These are phyloP conservation scores for Podaxis sp. DNA, from an alignment of 768 basidiomycete species.

Conservation along the genomic window DNA sequence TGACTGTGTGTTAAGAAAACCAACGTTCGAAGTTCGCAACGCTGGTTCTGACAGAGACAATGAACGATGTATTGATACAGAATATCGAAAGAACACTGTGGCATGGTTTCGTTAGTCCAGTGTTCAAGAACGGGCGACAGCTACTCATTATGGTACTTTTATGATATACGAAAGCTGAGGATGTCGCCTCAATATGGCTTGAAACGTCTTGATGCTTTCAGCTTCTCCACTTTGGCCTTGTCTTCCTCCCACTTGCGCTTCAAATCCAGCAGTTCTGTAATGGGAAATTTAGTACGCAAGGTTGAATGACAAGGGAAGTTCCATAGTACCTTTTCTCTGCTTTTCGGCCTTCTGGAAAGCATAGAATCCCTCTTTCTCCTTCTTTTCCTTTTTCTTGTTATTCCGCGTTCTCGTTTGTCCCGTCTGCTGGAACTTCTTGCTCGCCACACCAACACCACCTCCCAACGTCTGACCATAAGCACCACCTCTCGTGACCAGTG, in stretches of 20 bases:
- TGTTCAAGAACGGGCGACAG: neutral
- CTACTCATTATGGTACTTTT: neutral
- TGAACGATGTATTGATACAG: neutral
- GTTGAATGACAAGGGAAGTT: constrained; percentile 12
- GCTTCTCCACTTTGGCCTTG: constrained; percentile 79
- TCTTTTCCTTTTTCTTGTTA: constrained; percentile 55
- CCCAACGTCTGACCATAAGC: constrained; percentile 87
- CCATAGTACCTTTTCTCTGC: constrained; percentile 69
- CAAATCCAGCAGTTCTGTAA: constrained; percentile 65
- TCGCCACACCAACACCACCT: constrained; percentile 66
- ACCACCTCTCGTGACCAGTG: constrained; percentile 89
- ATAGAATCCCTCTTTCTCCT: constrained; percentile 81
- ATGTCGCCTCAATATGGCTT: constrained; percentile 67
- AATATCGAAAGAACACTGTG: neutral
- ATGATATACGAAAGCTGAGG: neutral
- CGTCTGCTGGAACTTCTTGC: constrained; percentile 67
- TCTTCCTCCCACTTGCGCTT: constrained; percentile 86
- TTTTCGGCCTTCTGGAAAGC: constrained; percentile 90
- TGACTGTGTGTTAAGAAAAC: too few relatives aligned
- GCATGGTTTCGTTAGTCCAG: neutral
- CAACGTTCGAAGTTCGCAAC: too few relatives aligned
- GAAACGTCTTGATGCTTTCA: constrained; percentile 79
- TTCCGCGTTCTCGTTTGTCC: constrained; percentile 45
- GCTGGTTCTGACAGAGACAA: too few relatives aligned
- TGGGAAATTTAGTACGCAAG: neutral